Evolutionary conservation across 495 filamentous ascomycete species (phyloP), one percentile per base, ranked within the genome.

Genomic region (Mycothermus thermophilus): DNA sequence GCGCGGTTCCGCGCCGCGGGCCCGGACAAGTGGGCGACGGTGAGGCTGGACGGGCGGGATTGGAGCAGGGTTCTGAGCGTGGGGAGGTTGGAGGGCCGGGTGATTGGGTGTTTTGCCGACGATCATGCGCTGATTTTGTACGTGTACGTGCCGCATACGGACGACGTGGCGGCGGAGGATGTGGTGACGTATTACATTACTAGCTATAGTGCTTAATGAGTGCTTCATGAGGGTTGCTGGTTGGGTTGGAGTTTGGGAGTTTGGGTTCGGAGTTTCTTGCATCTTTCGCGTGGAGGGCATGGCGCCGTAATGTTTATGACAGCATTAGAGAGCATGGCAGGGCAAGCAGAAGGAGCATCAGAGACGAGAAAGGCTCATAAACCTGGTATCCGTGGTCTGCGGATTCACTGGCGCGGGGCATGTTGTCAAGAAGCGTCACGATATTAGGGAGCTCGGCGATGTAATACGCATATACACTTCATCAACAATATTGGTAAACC

Each of bases 111-210:
- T 70, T 73, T 76, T 54, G 59, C 60, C 11, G 62, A 74, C 45
- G 82, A 86, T n/a, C 80, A 80, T 51, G 88, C 86, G 0, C 51
- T 97, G 32, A 79, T 95, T 15, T 60, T 95, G 3, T 97, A 97
- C 49, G 90, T 97, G 14, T 97, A 88, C 52, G 64, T 95, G 34
- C 72, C 83, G 24, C 66, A 77, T 40, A 59, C 72, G 30, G 78
- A 75, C 34, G 73, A 77, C 56, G 67, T 64, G 35, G 41, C 69
- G 50, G 62, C 69, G n/a, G 71, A 84, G 52, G 74, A 80, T 29
- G 80, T 92, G 36, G 54, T 88, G 34, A 88, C 83, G n/a, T 38
- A 38, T 19, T 38, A 38, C 21, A 29, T 38, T 13, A 19, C 35
- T 21, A 38, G 35, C 27, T 38, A 25, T 31, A 38, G 35, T 11